A percentile compares a stretch with the other conserved stretches of the same genome.
Conservation (phyloP, 495 filamentous ascomycete genomes). For the Friedmanniomyces simplex region DNA sequence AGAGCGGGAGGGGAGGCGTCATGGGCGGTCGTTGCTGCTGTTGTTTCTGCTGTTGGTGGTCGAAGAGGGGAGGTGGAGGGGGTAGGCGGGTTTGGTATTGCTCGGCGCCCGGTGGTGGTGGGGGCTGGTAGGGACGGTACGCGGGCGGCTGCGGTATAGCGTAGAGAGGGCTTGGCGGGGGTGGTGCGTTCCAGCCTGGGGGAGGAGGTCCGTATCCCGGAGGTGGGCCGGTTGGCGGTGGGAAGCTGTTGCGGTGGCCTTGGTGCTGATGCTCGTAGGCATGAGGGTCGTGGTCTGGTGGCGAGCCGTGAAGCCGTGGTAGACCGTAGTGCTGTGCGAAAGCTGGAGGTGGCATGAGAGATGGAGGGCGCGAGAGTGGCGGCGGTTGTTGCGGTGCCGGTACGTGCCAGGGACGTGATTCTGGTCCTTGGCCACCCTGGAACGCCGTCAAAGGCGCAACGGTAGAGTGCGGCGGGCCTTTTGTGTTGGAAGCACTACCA, state of each 20-base stretch:
- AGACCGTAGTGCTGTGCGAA: background rate
- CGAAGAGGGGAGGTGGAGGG: background rate
- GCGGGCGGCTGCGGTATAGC: slow-evolving; percentile 5
- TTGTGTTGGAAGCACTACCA: background rate
- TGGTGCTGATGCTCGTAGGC: background rate
- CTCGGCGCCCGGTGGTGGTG: slow-evolving; percentile 1
- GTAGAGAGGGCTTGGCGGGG: slow-evolving; percentile 2
- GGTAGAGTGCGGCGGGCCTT: background rate
- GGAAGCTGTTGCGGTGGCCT: slow-evolving; percentile 15
- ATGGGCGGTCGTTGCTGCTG: background rate
- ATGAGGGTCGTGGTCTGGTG: background rate
- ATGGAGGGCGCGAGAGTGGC: background rate
- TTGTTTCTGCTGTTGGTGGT: background rate
- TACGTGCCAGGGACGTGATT: background rate
- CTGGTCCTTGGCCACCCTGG: background rate
- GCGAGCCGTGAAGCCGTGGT: background rate
- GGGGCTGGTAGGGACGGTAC: background rate
- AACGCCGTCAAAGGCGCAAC: background rate
- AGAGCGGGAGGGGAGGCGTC: background rate
- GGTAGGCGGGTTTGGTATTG: background rate
- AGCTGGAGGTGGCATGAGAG: background rate
- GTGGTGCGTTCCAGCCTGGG: background rate
- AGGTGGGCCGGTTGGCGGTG: background rate
- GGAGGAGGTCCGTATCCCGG: background rate
- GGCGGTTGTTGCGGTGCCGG: background rate